A percentile compares a stretch with the other conserved stretches of the same genome.
Evolutionary conservation across 495 filamentous ascomycete species (phyloP).

Genomic region (Apiosordaria backusii): DNA sequence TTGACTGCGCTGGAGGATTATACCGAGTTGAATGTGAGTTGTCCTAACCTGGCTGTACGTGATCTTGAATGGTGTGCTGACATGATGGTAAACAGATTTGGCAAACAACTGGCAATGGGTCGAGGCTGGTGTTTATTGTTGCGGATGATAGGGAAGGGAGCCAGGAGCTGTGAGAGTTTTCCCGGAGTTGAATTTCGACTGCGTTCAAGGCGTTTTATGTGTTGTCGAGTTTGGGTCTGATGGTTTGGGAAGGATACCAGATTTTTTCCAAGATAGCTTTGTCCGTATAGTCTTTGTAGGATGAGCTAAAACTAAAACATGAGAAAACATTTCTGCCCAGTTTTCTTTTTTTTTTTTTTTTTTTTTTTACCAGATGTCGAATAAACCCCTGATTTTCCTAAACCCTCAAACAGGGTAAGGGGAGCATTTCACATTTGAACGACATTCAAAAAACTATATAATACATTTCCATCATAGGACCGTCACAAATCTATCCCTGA

Average conservation of each 20-base stretch:
- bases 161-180: slow-evolving; percentile 24
- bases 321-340: background rate
- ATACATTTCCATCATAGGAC: slow-evolving; percentile 1
- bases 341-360: too few relatives aligned
- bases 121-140: slow-evolving; percentile 73
- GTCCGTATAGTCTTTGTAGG: background rate
- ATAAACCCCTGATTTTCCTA: too few relatives aligned
- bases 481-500: background rate
- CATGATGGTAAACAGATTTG: slow-evolving; percentile 63
- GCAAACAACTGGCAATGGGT: slow-evolving; percentile 87
- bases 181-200: background rate
- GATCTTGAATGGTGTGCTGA: background rate
- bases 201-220: background rate
- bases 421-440: background rate
- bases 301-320: background rate
- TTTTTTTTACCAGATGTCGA: too few relatives aligned
- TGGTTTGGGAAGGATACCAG: background rate
- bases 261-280: background rate
- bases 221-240: background rate
- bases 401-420: too few relatives aligned
- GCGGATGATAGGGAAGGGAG: slow-evolving; percentile 36
- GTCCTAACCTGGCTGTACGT: slow-evolving; percentile 5
- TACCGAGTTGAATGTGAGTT: slow-evolving; percentile 77
- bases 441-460: background rate
- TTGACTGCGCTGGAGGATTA: slow-evolving; percentile 85